phyloP scores from a whole-genome alignment of 495 filamentous ascomycete species.

The Choiromyces venosus region DNA sequence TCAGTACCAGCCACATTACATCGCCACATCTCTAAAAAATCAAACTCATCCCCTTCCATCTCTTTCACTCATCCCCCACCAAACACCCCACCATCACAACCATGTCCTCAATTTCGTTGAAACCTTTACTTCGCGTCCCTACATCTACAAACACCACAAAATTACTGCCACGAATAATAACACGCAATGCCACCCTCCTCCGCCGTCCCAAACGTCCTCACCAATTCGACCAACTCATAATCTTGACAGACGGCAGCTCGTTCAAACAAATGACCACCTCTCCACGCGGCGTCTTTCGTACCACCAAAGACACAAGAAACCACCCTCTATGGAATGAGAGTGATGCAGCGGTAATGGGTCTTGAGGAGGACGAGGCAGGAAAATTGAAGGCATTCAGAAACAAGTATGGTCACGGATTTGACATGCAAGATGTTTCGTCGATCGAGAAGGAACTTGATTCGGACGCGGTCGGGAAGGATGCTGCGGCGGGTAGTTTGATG shows the following conservation, averaged over 20 bases:
- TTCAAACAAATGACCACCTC: slow-evolving; percentile 85
- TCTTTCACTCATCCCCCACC: slow-evolving; percentile 7
- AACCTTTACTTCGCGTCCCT: slow-evolving; percentile 47
- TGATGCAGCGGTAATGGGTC: slow-evolving; percentile 66
- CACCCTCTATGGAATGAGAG: slow-evolving; percentile 83
- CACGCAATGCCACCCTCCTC: slow-evolving; percentile 66
- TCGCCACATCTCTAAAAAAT: neutral
- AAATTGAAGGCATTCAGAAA: slow-evolving; percentile 76
- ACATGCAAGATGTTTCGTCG: slow-evolving; percentile 45
- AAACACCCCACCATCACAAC: neutral
- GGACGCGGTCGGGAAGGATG: slow-evolving; percentile 39
- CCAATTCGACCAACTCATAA: slow-evolving; percentile 92
- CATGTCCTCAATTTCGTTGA: slow-evolving; percentile 31
- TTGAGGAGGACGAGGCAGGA: slow-evolving; percentile 94
- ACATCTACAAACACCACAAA: slow-evolving; percentile 18
- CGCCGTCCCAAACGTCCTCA: slow-evolving; percentile 83
- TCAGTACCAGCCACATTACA: neutral
- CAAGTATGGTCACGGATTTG: slow-evolving; percentile 77
- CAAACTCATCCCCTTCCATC: slow-evolving; percentile 26
- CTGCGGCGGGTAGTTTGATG: slow-evolving; percentile 31
- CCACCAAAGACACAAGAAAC: slow-evolving; percentile 80
- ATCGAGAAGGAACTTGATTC: slow-evolving; percentile 42
- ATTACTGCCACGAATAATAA: slow-evolving; percentile 30
- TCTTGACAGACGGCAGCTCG: slow-evolving; percentile 84
- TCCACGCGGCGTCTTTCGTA: slow-evolving; percentile 68